Evolutionary conservation across 495 filamentous ascomycete genomes (phyloP).

Genomic region (Penicillium coprophilum): DNA sequence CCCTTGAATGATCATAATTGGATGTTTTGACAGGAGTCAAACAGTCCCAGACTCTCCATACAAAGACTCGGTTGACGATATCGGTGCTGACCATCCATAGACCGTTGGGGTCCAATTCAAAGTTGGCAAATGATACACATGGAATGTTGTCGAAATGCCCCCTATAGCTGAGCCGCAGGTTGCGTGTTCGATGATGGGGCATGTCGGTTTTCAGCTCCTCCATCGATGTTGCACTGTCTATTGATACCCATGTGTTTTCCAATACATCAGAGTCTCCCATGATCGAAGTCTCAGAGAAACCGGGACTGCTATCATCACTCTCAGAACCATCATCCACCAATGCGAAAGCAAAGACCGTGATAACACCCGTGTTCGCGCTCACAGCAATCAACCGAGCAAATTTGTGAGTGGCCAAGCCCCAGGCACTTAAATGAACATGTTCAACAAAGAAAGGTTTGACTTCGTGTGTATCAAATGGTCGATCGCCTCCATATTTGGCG

Average conservation of each 20-base stretch:
- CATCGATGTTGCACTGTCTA: slow-evolving; percentile 30
- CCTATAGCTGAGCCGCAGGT: slow-evolving; percentile 42
- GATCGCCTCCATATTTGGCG: slow-evolving; percentile 21
- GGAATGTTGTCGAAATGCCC: slow-evolving; percentile 70
- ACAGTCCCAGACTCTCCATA: slow-evolving; percentile 66
- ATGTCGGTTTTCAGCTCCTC: slow-evolving; percentile 29
- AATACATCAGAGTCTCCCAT: slow-evolving; percentile 27
- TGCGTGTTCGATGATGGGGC: slow-evolving; percentile 38
- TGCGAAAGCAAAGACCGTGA: slow-evolving; percentile 74
- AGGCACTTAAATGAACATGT: slow-evolving; percentile 75
- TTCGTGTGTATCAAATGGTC: slow-evolving; percentile 30
- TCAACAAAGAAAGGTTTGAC: slow-evolving; percentile 65
- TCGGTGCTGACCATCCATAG: slow-evolving; percentile 72
- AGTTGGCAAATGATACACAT: slow-evolving; percentile 68
- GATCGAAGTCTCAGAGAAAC: slow-evolving; percentile 20
- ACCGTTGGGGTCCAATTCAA: slow-evolving; percentile 60
- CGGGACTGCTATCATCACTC: slow-evolving; percentile 11
- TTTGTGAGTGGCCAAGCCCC: slow-evolving; percentile 86
- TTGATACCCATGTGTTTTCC: slow-evolving; percentile 39
- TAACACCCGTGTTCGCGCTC: slow-evolving; percentile 66
- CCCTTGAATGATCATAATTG: slow-evolving; percentile 27
- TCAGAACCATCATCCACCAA: slow-evolving; percentile 43
- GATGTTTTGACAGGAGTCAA: slow-evolving; percentile 31
- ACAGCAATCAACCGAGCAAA: slow-evolving; percentile 77
- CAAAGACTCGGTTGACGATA: slow-evolving; percentile 61